phyloP scores from a whole-genome alignment of 345 rosid species.

The Arabis alpina region DNA sequence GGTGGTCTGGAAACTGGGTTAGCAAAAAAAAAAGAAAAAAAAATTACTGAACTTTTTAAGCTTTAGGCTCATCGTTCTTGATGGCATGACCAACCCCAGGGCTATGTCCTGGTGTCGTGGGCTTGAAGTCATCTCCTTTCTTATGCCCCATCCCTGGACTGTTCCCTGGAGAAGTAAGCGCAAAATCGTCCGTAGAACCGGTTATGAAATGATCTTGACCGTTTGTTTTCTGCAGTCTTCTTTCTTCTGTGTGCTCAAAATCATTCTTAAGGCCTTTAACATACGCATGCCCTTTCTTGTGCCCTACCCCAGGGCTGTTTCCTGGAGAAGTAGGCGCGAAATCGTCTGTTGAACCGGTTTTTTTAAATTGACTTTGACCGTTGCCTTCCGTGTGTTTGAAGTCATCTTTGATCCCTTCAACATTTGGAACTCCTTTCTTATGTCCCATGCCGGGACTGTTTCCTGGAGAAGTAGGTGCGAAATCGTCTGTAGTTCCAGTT shows the following conservation, averaged over 20 bases:
- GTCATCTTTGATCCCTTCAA: background rate
- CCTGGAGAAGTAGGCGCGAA: slow-evolving; percentile 55
- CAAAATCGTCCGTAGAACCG: slow-evolving; percentile 42
- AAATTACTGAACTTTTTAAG: slow-evolving; percentile 17
- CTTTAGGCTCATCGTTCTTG: slow-evolving; percentile 40
- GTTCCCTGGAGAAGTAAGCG: slow-evolving; percentile 42
- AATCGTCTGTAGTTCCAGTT: slow-evolving; percentile 32
- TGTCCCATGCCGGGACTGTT: slow-evolving; percentile 53
- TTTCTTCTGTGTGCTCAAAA: slow-evolving; percentile 26
- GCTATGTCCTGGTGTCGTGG: slow-evolving; percentile 60
- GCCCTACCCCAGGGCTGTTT: slow-evolving; percentile 54
- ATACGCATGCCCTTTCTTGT: slow-evolving; percentile 33
- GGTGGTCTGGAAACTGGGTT: too few relatives aligned
- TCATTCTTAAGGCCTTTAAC: background rate
- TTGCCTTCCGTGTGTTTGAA: slow-evolving; percentile 27
- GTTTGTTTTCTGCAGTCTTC: background rate
- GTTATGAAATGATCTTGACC: slow-evolving; percentile 23
- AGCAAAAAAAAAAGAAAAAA: too few relatives aligned
- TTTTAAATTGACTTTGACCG: slow-evolving; percentile 15
- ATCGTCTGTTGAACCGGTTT: slow-evolving; percentile 31
- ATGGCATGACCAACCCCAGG: slow-evolving; percentile 57
- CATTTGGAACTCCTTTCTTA: slow-evolving; percentile 24
- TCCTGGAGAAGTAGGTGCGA: slow-evolving; percentile 48
- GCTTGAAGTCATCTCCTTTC: slow-evolving; percentile 49
- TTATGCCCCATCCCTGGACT: slow-evolving; percentile 40